Conservation (phyloP, 306 rosid genomes). For the Styphnolobium japonicum region DNA sequence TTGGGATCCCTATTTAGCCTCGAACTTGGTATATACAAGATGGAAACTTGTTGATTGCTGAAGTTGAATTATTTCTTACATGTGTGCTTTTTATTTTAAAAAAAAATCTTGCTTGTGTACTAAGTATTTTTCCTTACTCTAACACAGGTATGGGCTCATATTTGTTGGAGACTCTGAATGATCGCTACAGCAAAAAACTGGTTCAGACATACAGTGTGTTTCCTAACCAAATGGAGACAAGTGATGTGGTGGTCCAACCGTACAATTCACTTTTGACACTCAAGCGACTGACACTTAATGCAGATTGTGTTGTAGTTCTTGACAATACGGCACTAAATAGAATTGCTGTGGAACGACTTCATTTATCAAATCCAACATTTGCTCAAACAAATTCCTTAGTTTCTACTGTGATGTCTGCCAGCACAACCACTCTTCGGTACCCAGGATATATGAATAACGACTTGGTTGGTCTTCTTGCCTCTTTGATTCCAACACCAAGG, state of each 20-base stretch:
- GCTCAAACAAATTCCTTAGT: constrained; percentile 96
- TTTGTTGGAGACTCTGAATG: constrained; percentile 92
- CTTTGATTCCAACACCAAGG: constrained; percentile 95
- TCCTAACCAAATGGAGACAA: constrained; percentile 99
- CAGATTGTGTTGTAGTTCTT: constrained; percentile 98
- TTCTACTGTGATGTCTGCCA: constrained; percentile 98
- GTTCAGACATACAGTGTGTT: constrained; percentile 98
- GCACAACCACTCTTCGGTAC: constrained; percentile 94
- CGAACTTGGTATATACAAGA: background rate
- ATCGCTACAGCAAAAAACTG: constrained; percentile 96
- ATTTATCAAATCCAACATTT: constrained; percentile 94
- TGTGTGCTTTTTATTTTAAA: background rate
- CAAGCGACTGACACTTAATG: constrained; percentile 91
- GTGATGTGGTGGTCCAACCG: constrained; percentile 99
- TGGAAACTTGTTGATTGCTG: constrained; percentile 16
- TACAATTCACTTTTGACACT: constrained; percentile 97
- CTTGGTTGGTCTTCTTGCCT: constrained; percentile 98
- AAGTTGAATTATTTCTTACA: background rate
- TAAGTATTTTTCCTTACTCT: background rate
- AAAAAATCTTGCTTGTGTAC: background rate
- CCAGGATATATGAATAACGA: constrained; percentile 99
- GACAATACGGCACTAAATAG: constrained; percentile 96
- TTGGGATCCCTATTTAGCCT: background rate
- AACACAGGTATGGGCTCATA: constrained; percentile 93
- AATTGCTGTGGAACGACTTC: constrained; percentile 98